Evolutionary conservation across 805 yeast genomes (phyloP).

Genomic region (Brettanomyces nanus): DNA sequence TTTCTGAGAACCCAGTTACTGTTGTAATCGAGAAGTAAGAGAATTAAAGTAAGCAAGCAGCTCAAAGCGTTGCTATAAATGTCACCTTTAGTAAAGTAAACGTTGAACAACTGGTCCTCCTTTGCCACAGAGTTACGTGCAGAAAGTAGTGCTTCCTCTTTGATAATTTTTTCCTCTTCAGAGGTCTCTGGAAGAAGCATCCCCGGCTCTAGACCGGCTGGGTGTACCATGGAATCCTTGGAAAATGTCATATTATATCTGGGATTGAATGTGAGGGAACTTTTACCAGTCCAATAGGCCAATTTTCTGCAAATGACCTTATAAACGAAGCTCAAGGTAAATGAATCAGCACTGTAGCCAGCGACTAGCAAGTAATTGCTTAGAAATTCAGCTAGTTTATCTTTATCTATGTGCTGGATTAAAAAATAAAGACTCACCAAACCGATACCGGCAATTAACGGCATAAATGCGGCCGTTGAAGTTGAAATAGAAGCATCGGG

Average conservation of each 20-base stretch:
- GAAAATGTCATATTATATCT: slow-evolving; percentile 36
- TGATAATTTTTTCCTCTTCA: slow-evolving; percentile 23
- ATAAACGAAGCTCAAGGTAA: slow-evolving; percentile 22
- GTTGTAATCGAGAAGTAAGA: slow-evolving; percentile 17
- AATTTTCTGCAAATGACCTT: slow-evolving; percentile 22
- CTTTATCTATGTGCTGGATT: slow-evolving; percentile 26
- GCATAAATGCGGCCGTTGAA: slow-evolving; percentile 31
- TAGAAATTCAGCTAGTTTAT: slow-evolving; percentile 25
- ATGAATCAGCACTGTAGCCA: slow-evolving; percentile 27
- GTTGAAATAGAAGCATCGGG: slow-evolving; percentile 13
- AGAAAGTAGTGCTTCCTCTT: slow-evolving; percentile 18
- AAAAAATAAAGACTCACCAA: slow-evolving; percentile 32
- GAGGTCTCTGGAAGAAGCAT: slow-evolving; percentile 23
- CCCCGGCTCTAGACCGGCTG: slow-evolving; percentile 31
- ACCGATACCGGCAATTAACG: slow-evolving; percentile 34
- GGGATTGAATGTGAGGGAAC: slow-evolving; percentile 22
- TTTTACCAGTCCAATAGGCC: slow-evolving; percentile 19
- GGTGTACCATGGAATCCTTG: slow-evolving; percentile 28
- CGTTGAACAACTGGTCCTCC: slow-evolving; percentile 27
- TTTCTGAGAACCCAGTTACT: slow-evolving; percentile 42
- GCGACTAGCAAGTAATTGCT: slow-evolving; percentile 28
- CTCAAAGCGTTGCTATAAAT: slow-evolving; percentile 18
- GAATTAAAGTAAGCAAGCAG: slow-evolving; percentile 9
- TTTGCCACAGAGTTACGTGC: slow-evolving; percentile 16
- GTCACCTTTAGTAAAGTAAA: slow-evolving; percentile 27